Conservation (phyloP, 1,284 basidiomycete species). For the Quambalaria eucalypti region DNA sequence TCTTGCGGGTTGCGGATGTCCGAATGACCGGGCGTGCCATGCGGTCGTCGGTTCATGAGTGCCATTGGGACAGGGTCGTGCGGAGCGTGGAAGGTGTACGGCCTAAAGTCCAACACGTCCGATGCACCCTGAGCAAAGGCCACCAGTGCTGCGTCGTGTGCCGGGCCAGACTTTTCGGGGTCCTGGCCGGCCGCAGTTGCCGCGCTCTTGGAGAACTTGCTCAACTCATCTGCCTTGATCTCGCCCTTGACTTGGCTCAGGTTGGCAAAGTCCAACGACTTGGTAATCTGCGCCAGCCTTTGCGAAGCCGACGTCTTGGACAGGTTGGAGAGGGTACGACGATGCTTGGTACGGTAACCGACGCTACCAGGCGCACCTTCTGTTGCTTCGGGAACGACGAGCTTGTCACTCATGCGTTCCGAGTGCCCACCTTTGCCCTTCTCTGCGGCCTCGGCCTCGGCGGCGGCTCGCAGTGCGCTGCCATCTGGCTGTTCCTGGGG, state of each 20-base stretch:
- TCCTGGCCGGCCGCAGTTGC: conserved; percentile 7
- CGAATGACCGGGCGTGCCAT: conserved; percentile 56
- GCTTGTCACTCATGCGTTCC: not conserved
- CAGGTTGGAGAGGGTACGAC: conserved; percentile 26
- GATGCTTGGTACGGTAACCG: conserved; percentile 26
- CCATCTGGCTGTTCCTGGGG: not conserved
- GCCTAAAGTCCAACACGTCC: conserved; percentile 39
- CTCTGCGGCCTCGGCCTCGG: conserved; percentile 1
- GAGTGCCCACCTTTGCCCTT: not conserved
- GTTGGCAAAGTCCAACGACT: conserved; percentile 43
- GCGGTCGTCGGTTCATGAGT: conserved; percentile 62
- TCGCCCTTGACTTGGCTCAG: conserved; percentile 41
- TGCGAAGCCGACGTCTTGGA: conserved; percentile 33
- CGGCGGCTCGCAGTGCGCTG: not conserved
- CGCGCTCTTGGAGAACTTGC: conserved; percentile 3
- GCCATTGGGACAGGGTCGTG: conserved; percentile 60
- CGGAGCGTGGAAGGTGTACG: conserved; percentile 31
- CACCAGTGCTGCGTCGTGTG: not conserved
- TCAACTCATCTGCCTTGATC: conserved; percentile 18
- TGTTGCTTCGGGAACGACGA: not conserved
- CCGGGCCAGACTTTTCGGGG: not conserved
- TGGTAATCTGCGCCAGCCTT: conserved; percentile 33
- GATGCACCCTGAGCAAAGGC: conserved; percentile 7
- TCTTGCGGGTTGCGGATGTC: conserved; percentile 63
- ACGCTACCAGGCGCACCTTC: conserved; percentile 24